These are phyloP conservation scores for Hyaloscypha finlandica DNA, from an alignment of 495 filamentous ascomycete species.

Conservation along the genomic window DNA sequence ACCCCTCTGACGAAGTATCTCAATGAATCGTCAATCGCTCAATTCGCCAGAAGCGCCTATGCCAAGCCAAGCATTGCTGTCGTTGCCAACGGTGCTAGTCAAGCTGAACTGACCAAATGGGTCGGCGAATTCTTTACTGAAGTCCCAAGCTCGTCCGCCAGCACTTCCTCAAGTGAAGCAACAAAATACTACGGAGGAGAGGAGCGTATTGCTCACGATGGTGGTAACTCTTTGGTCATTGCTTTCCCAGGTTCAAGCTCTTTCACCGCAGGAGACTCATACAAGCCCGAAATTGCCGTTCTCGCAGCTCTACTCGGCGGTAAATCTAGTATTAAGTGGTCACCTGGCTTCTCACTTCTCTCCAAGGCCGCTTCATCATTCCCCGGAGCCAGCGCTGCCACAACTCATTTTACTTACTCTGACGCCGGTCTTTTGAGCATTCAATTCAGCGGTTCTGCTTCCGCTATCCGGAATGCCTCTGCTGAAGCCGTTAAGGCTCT, in stretches of 20 bases:
- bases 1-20: slow-evolving; percentile 77
- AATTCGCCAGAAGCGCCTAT: slow-evolving; percentile 76
- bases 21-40: slow-evolving; percentile 64
- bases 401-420: slow-evolving; percentile 83
- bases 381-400: slow-evolving; percentile 64
- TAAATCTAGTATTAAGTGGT: slow-evolving; percentile 91
- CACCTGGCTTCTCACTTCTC: slow-evolving; percentile 85
- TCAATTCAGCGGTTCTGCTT: slow-evolving; percentile 70
- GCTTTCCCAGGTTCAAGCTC: slow-evolving; percentile 89
- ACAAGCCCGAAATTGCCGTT: slow-evolving; percentile 88
- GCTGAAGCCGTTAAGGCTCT: slow-evolving; percentile 74
- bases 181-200: slow-evolving; percentile 94
- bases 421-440: slow-evolving; percentile 90
- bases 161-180: slow-evolving; percentile 39
- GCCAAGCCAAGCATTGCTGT: slow-evolving; percentile 87
- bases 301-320: slow-evolving; percentile 90
- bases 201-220: slow-evolving; percentile 77
- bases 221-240: slow-evolving; percentile 77
- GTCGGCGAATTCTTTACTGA: slow-evolving; percentile 82
- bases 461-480: slow-evolving; percentile 58
- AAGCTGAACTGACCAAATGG: slow-evolving; percentile 83
- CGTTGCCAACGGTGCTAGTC: slow-evolving; percentile 82
- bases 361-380: slow-evolving; percentile 69
- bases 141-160: slow-evolving; percentile 41
- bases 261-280: slow-evolving; percentile 63